Percentiles rank a stretch among this genome's conserved stretches.
Evolutionary conservation across 2,329 filamentous ascomycete genomes (phyloP).

Genomic region (Aspergillus eucalypticola): DNA sequence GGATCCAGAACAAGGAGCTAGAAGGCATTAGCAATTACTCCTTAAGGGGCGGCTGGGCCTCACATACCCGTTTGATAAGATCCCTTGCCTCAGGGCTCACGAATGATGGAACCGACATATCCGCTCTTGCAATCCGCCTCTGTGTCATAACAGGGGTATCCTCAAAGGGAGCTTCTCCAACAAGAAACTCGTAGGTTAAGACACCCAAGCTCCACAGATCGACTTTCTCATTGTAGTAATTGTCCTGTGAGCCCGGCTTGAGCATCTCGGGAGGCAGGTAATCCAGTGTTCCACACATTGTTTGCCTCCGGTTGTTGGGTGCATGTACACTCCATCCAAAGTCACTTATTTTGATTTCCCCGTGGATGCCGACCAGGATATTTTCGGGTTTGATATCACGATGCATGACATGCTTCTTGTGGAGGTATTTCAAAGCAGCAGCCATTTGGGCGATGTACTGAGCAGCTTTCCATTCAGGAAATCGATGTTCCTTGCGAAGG

Average conservation of each 20-base stretch:
- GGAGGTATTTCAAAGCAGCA: conserved; percentile 83
- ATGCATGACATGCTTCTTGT: conserved; percentile 97
- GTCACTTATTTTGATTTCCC: conserved; percentile 97
- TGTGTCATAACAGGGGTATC: conserved; percentile 95
- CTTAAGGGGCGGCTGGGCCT: neutral
- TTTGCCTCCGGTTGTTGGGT: conserved; percentile 88
- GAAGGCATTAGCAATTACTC: conserved; percentile 23
- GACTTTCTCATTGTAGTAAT: conserved; percentile 92
- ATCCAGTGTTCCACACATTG: conserved; percentile 95
- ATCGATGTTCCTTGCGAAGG: conserved; percentile 72
- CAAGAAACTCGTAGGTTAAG: conserved; percentile 91
- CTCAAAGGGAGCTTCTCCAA: conserved; percentile 95
- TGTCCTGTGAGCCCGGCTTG: conserved; percentile 74
- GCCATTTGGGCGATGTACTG: conserved; percentile 90
- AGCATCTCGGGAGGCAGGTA: conserved; percentile 99
- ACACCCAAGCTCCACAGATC: conserved; percentile 96
- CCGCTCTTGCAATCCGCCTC: conserved; percentile 78
- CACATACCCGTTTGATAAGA: conserved; percentile 77
- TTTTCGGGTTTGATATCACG: conserved; percentile 98
- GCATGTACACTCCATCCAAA: conserved; percentile 99
- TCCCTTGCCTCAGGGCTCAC: conserved; percentile 89
- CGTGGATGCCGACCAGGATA: conserved; percentile 92
- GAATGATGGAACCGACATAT: conserved; percentile 90
- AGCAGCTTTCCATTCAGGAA: conserved; percentile 82
- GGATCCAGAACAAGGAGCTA: conserved; percentile 88